Evolutionary conservation across 2,329 filamentous ascomycete species (phyloP).

Genomic region (Plectosphaerella sp.): DNA sequence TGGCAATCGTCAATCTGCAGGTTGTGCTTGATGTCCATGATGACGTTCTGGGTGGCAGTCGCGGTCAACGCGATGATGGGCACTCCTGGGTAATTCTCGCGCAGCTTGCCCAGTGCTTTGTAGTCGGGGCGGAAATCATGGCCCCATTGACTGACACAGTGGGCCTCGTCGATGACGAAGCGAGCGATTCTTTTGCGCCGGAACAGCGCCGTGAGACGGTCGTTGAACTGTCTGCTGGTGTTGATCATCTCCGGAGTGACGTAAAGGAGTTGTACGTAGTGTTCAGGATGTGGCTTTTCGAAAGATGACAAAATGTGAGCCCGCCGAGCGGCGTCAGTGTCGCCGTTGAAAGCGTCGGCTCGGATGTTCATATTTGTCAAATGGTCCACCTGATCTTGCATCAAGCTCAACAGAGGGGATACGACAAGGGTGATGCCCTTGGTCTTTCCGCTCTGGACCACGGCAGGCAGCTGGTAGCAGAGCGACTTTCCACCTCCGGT

Average conservation of each 20-base stretch:
- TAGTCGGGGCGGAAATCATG: conserved; percentile 98
- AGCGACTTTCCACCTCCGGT: conserved; percentile 96
- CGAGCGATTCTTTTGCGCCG: conserved; percentile 70
- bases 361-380: conserved; percentile 70
- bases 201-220: conserved; percentile 65
- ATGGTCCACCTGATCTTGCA: conserved; percentile 94
- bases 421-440: conserved; percentile 86
- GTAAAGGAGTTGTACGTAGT: conserved; percentile 81
- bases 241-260: conserved; percentile 96
- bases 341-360: conserved; percentile 78
- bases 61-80: conserved; percentile 94
- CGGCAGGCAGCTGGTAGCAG: conserved; percentile 90
- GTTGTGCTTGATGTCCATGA: conserved; percentile 86
- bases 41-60: conserved; percentile 90
- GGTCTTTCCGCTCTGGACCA: conserved; percentile 77
- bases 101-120: conserved; percentile 74
- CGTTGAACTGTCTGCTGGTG: conserved; percentile 68
- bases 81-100: conserved; percentile 68
- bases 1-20: conserved; percentile 77
- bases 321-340: conserved; percentile 60
- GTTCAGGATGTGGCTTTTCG: conserved; percentile 60
- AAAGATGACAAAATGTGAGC: conserved; percentile 62
- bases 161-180: conserved; percentile 96
- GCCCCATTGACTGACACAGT: conserved; percentile 98
- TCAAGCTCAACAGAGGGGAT: conserved; percentile 90